Base-by-base conservation (phyloP, 805 yeast species). In the Candida namnaoensis region DNA sequence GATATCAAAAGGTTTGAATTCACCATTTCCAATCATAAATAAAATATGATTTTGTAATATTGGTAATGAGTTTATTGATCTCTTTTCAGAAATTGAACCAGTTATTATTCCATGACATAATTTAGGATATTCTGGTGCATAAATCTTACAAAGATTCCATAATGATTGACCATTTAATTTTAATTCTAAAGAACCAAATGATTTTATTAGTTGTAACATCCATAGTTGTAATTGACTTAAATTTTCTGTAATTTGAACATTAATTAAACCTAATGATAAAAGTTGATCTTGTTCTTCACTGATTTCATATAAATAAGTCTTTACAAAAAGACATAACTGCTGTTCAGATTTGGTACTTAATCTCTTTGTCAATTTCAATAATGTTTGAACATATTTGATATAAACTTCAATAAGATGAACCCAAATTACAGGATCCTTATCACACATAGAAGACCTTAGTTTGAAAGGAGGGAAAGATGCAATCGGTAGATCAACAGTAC, bases 341-440 rank as follows among this genome's bases (percentile, higher is more conserved):
- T 78, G 84, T 43, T 71, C 70, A 1, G 83, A 73, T 41, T 73
- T 69, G 8, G 70, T 66, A n/a, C 71, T 64, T 9, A 83, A 57
- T 36, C 62, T 64, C 12, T 52, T 44, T 7, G 62, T 59, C 9
- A 68, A 49, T 32, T 64, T 63, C 6, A 64, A 57, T 12, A 57
- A 47, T 3, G 53, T 49, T 32, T 74, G 57, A 35, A 83, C 56
- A 44, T 65, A 73, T 43, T 72, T 65, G 41, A 82, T 75, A 57
- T 82, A 84, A 4, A 75, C 74, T 48, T 81, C 86, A 14, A 84
- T 59, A 19, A 82, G 60, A 56, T 82, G 88, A 5, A 74, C 82
- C 88, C 91, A 84, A 8, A 84, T 84, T 23, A 84, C 88, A 0
- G 95, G 95, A 54, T 84, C 95, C 46, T 77, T 83, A 53, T 84